Evolutionary conservation across 306 rosid species (phyloP), one percentile per base, ranked within the genome.

Genomic region (Acacia confusa): DNA sequence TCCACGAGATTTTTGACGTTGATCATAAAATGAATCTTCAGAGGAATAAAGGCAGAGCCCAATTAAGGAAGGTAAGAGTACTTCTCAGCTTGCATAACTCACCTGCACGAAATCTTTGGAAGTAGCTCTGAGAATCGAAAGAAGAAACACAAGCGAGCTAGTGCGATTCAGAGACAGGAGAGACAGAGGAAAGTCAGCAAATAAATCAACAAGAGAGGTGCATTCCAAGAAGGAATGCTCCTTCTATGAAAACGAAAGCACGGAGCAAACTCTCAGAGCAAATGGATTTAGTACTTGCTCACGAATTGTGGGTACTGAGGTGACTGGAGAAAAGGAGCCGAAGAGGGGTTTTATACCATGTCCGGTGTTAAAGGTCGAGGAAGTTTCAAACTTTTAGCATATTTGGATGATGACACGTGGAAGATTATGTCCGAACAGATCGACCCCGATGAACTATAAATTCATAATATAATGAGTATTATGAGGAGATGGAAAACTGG

Each of bases 351-450:
- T 81, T 88, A 90, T 90, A 88, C 24, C 10, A 7, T 5, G 17
- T 45, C 36, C 0, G 12, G 69, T 13, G 86, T 40, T 83, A 81
- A 87, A 58, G 40, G 11, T 87, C 89, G 87, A 87, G 76, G 85
- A 85, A 79, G 60, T 85, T 85, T 32, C 45, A 13, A 10, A 17
- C 14, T 7, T 69, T 78, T 0, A 17, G 22, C 7, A n/a, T 24
- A 2, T 34, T 16, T 13, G 22, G 87, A 83, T 87, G 16, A 1
- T 63, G 86, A 82, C 92, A 79, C 88, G 88, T 88, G 87, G 84
- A 66, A 40, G n/a, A 0, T 30, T 2, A 5, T 4, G 28, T 34
- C 9, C 22, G 32, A 16, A n/a, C 15, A 14, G 67, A 43, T 76
- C n/a, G n/a, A n/a, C n/a, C n/a, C n/a, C n/a, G 41, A 25, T 14